Evolutionary conservation across 1,139 yeast species (phyloP).

Genomic region (Taphrina pruni): DNA sequence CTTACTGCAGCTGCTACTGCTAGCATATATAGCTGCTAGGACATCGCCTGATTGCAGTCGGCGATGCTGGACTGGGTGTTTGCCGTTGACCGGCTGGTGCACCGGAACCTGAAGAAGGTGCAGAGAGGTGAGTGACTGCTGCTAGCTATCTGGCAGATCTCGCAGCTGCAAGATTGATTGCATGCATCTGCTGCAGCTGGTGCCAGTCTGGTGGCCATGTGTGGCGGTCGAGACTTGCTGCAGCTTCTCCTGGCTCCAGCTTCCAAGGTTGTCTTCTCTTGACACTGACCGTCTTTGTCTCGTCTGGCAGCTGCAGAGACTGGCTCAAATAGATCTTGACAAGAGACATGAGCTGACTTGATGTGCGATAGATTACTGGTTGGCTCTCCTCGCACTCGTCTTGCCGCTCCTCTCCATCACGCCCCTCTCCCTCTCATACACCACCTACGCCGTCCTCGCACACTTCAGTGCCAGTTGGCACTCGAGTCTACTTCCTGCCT

Average conservation of each 20-base stretch:
- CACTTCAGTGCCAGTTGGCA: conserved; percentile 10
- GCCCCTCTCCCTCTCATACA: conserved; percentile 22
- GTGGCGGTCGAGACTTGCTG: background rate
- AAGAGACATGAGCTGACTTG: too few species aligned
- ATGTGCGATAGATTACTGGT: conserved; percentile 25
- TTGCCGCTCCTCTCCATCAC: conserved; percentile 26
- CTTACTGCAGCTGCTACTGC: too few species aligned
- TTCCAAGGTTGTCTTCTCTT: too few species aligned
- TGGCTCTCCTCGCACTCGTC: conserved; percentile 23
- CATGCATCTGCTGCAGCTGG: background rate
- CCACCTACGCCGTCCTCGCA: conserved; percentile 4
- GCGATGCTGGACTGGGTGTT: conserved; percentile 13
- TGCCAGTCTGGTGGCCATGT: background rate
- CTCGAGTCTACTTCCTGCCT: conserved; percentile 10
- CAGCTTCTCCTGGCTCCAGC: background rate
- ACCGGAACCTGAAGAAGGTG: conserved; percentile 20
- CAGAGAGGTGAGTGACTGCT: conserved; percentile 3
- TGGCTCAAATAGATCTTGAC: too few species aligned
- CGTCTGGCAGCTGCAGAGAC: too few species aligned
- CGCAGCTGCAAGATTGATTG: background rate
- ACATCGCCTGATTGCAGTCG: background rate
- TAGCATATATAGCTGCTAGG: background rate
- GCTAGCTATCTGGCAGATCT: background rate
- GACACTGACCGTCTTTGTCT: too few species aligned
- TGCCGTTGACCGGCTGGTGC: conserved; percentile 17